Evolutionary conservation across 2,329 filamentous ascomycete species (phyloP).

Genomic region (Massarina eburnea): DNA sequence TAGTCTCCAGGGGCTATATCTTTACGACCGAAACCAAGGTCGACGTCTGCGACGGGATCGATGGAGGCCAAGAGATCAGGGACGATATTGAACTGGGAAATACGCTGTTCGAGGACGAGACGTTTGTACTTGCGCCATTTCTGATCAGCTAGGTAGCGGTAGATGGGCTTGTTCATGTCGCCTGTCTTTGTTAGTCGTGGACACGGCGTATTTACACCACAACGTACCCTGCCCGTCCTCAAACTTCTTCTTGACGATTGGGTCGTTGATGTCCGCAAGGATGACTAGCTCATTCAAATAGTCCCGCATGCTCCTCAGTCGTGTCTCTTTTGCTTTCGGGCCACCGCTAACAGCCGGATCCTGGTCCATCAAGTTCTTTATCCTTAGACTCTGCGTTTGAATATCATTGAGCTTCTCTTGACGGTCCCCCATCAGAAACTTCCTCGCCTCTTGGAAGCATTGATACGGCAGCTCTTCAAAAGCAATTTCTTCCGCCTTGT

Average conservation of each 20-base stretch:
- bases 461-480: constrained; percentile 96
- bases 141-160: constrained; percentile 81
- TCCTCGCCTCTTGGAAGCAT: constrained; percentile 94
- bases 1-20: constrained; percentile 76
- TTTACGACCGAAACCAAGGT: constrained; percentile 73
- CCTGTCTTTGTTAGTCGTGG: constrained; percentile 54
- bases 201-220: not conserved
- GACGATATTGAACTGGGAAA: constrained; percentile 81
- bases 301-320: constrained; percentile 68
- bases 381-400: constrained; percentile 64
- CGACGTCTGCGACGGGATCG: constrained; percentile 76
- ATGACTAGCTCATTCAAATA: constrained; percentile 82
- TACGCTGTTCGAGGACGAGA: constrained; percentile 78
- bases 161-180: constrained; percentile 95
- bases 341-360: constrained; percentile 63
- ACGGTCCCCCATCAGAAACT: constrained; percentile 77
- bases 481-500: constrained; percentile 66
- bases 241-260: constrained; percentile 86
- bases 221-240: constrained; percentile 85
- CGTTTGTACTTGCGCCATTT: constrained; percentile 87
- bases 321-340: constrained; percentile 64
- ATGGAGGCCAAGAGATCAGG: constrained; percentile 85
- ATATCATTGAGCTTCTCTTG: constrained; percentile 79
- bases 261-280: constrained; percentile 91
- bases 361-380: constrained; percentile 66